Evolutionary conservation across 1,139 yeast genomes (phyloP), one percentile per base, ranked within the genome.

Genomic region (Keqinozyma sinolaborantium): DNA sequence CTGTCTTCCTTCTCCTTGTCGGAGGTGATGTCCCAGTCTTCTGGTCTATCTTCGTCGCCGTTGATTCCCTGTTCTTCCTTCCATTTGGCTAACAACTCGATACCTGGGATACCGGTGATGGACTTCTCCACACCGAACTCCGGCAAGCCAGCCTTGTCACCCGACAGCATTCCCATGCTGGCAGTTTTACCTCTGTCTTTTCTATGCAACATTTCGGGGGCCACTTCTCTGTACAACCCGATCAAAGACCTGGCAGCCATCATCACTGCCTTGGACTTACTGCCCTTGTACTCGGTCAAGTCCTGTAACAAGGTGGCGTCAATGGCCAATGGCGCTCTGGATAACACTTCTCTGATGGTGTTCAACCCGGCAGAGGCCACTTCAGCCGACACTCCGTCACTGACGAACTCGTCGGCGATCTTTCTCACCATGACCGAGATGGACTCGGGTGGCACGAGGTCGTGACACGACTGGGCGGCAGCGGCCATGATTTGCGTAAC

Each of bases 401-500:
- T 85, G 28, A 92, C 97, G 51, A 92, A 92, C 60, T 94, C 98
- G 60, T 92, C 95, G 2, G 98, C 97, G 47, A 92, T 81, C 55
- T 90, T 92, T 38, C 95, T 76, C 7, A 92, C 82, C 44, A 92
- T 78, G 30, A 83, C 79, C 30, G 74, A 66, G 36, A 92, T 77
- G 10, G 79, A 77, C 55, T 94, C 98, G 2, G 98, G 98, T 20
- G 99, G 98, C 5, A 92, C 96, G 51, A 90, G 70, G 51, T 94
- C 97, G 55, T 92, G 99, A 19, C 95, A 78, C 0, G 97, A 88
- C 62, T 94, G 98, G 0, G 97, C 99, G 30, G 86, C 73, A 4
- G 97, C 95, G 9, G 98, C 97, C 85, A 92, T 77, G 41, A 92
- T 81, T 59, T 88, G 95, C 1, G 99, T 94, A 29, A 92, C 98